Base-by-base conservation (phyloP, 1,284 basidiomycete species). In the Heliocybe sulcata region DNA sequence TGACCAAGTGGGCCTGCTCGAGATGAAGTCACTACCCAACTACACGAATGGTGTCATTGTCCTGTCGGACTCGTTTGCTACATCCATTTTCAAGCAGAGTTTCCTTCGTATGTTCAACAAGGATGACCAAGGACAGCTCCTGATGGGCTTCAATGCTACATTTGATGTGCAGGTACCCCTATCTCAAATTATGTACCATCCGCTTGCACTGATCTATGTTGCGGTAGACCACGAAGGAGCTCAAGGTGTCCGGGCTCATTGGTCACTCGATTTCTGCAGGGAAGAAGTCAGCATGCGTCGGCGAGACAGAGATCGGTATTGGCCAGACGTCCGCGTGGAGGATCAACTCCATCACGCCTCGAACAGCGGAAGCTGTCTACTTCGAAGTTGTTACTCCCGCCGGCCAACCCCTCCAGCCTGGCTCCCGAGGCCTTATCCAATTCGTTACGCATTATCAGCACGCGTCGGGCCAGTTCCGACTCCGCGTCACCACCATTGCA, bases 301-400 rank as follows among this genome's bases (percentile, higher is more conserved):
- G 96, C 59, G 97, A 99, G 76, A 99, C 97, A 1, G 97, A 99
- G 72, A 99, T 99, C 59, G 97, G 96, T 68, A 97, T 99, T 60
- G 96, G 95, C 25, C 92, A 96, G 67, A 99, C 96, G 0, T 98
- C 94, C n/a, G 96, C 95, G 1, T 99, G 96, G 96, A 98, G 94
- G 74, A 82, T 99, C 62, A 98, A 97, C 75, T 82, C 86, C 54
- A 80, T 99, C 61, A 93, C 85, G 1, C 93, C 94, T 14, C 87
- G 83, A 59, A 95, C 94, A 1, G 89, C 96, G 2, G 84, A 90
- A 35, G 97, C 87, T 23, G 90, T 97, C 53, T 99, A 99, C 78
- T 98, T 99, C 68, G 97, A 99, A 69, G 96, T 99, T 23, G 97
- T 98, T 58, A 98, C 95, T 0, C 96, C 96, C n/a, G 92, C 96